Base-by-base conservation (phyloP, 257 asterid species). In the Solanum clarkiae region DNA sequence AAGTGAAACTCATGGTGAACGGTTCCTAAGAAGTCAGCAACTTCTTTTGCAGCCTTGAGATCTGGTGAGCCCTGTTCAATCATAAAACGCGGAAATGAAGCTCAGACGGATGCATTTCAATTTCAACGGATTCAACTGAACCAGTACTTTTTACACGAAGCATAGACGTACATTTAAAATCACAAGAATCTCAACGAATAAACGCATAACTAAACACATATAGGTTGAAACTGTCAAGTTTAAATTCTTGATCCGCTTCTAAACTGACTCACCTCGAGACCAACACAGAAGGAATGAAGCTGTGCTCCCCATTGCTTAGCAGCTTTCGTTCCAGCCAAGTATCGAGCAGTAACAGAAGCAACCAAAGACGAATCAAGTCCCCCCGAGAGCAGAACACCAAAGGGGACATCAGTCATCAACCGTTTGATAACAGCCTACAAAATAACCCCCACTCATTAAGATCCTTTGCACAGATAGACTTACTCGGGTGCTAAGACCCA, bases 331-430 rank as follows among this genome's bases (percentile, higher is more conserved):
- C 93, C 94, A 15, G 96, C 92, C 87, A 97, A 88, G 89, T 97
- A 85, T 47, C 99, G 99, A 68, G 99, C 90, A n/a, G 99, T 94
- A 86, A 97, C 84, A 22, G 99, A 85, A 42, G 99, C 99, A 63
- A 97, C 99, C 84, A 97, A 83, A 1, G 99, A 97, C 3, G 99
- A 97, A 92, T 95, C 99, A 42, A 97, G 99, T 29, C 99, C 99
- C 80, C 99, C 99, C 4, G 99, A 95, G 14, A 97, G 89, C 88
- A 97, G 92, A 88, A 97, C 99, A 8, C 99, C 99, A 1, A 97
- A 97, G 15, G 99, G 99, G 13, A 95, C 99, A 93, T 97, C 99
- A 18, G 97, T 95, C 99, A 97, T 95, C 60, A 97, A 93, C 90
- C 98, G 94, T 83, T 97, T 97, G 75, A 91, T 88, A 79, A 97